phyloP scores from a whole-genome alignment of 331 rosid genomes.

The Rosa hybrid region DNA sequence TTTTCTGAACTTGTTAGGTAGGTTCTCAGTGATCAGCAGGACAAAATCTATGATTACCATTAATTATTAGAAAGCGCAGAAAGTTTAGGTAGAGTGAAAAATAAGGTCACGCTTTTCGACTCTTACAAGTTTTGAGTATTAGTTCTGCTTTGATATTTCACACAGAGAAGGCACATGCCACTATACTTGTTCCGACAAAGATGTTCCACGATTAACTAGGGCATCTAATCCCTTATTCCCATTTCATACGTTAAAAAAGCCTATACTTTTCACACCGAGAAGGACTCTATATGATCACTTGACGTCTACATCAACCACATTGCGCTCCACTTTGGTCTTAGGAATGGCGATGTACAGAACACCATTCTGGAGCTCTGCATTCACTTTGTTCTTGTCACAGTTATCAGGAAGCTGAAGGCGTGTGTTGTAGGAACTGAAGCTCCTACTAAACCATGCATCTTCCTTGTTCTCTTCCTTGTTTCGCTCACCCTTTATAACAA shows the following conservation, averaged over 20 bases:
- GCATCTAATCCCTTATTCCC: not conserved
- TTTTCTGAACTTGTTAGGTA: conserved; percentile 15
- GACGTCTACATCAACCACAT: conserved; percentile 62
- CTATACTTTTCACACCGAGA: not conserved
- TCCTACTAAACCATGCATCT: conserved; percentile 45
- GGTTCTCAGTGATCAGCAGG: conserved; percentile 18
- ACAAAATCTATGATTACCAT: conserved; percentile 15
- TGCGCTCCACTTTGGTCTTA: conserved; percentile 67
- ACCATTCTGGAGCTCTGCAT: conserved; percentile 80
- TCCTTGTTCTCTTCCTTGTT: conserved; percentile 41
- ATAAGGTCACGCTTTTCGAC: not conserved
- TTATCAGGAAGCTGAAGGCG: conserved; percentile 67
- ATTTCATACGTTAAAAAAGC: not conserved
- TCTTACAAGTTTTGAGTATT: not conserved
- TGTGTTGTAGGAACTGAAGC: conserved; percentile 54
- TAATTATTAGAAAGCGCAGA: not conserved
- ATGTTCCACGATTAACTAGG: no score
- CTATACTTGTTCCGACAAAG: no score
- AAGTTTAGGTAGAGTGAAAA: not conserved
- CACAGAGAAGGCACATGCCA: no score
- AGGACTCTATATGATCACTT: conserved; percentile 32
- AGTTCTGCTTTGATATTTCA: not conserved
- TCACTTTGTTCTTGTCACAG: conserved; percentile 62
- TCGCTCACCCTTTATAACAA: conserved; percentile 54
- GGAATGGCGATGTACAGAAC: conserved; percentile 76